phyloP scores from a whole-genome alignment of 129 eudicot species.

The Flaveria linearis region DNA sequence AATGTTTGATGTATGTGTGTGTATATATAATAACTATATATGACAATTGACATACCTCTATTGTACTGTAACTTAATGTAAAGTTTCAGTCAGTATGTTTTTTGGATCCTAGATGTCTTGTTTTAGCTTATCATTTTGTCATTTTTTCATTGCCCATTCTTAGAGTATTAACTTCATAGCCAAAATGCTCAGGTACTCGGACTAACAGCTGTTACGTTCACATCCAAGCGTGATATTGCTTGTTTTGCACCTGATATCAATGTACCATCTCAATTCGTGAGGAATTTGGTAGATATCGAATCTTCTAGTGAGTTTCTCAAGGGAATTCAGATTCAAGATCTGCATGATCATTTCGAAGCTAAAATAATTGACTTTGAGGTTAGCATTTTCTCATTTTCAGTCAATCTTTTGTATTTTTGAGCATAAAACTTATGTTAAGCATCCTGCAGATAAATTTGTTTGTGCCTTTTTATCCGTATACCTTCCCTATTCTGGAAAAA shows the following conservation, averaged over 20 bases:
- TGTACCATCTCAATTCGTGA: slow-evolving; percentile 33
- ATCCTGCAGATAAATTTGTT: slow-evolving; percentile 53
- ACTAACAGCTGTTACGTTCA: slow-evolving; percentile 46
- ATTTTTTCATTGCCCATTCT: neutral
- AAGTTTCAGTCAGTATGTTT: neutral
- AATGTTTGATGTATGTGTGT: neutral
- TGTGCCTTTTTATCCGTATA: slow-evolving; percentile 42
- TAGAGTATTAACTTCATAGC: slow-evolving; percentile 17
- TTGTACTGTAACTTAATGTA: neutral
- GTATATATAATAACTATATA: neutral
- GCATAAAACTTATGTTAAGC: slow-evolving; percentile 21
- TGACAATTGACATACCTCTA: neutral
- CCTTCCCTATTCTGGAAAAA: slow-evolving; percentile 55
- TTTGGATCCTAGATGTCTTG: neutral
- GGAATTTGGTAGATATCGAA: slow-evolving; percentile 28
- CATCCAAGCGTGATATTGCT: slow-evolving; percentile 49
- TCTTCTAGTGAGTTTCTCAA: slow-evolving; percentile 34
- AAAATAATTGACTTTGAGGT: slow-evolving; percentile 66
- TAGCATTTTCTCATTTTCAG: slow-evolving; percentile 22
- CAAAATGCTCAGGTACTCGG: slow-evolving; percentile 54
- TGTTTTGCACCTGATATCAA: slow-evolving; percentile 44
- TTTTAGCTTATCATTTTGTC: slow-evolving; percentile 8
- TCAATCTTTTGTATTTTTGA: slow-evolving; percentile 7
- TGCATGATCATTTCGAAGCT: slow-evolving; percentile 66
- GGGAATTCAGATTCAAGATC: slow-evolving; percentile 52